Base-by-base conservation (phyloP, 106 monocot genomes). In the Posidonia australis region DNA sequence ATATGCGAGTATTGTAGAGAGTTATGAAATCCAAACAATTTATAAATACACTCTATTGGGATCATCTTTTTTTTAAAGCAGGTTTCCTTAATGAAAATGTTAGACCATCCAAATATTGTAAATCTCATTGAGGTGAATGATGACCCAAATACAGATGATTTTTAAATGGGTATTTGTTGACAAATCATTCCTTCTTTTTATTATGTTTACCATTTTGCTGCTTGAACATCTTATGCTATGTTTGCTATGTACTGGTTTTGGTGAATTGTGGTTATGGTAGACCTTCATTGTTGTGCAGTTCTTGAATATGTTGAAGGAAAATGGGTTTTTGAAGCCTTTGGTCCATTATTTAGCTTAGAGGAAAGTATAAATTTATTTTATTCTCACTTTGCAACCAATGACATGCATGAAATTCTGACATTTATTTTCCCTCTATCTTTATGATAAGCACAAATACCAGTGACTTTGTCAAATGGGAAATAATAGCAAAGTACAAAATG, bases 71-170 rank as follows among this genome's bases (percentile, higher is more conserved):
- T 7, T 36, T 36, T 36, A 0, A 14, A 74, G 36, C 81, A 96
- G 96, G 87, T 87, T 57, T 80, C 87, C n/a, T 90, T 96, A 41
- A 96, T 96, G 96, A 96, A 90, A 72, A 84, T 78, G 70, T 70
- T 96, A 80, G 78, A 86, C 5, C 96, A 96, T 69, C 87, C 90
- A n/a, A 96, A 96, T 74, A 82, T 96, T 22, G 86, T 96, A 32
- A 90, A 96, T 70, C 89, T 96, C 19, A 48, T 96, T 76, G 94
- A 94, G 74, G 96, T 90, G 65, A 96, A 90, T 80, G 87, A 96
- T 80, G 96, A 90, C 69, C 90, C 86, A 43, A 65, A 80, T 4
- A 62, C 76, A 53, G 85, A 93, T 81, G 79, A 88, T 65, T 83
- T 93, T 68, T 93, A 93, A 64, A 88, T 93, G 92, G 92, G 92